A percentile compares a stretch with the other conserved stretches of the same genome.
phyloP scores from a whole-genome alignment of 257 asterid species.

The Forsythia viridissima region DNA sequence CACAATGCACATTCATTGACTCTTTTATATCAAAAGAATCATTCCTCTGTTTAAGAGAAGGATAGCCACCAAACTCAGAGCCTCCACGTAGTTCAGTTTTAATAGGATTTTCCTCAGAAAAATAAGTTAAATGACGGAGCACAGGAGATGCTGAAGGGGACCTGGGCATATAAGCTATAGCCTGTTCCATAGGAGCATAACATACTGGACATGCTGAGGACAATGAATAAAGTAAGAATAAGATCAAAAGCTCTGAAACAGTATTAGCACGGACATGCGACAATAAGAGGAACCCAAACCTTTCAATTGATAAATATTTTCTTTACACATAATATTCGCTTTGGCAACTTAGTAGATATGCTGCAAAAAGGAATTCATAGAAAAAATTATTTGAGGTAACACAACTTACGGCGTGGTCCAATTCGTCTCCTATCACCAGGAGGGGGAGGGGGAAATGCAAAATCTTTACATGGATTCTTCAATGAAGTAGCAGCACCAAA shows the following conservation, averaged over 20 bases:
- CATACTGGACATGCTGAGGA: constrained; percentile 93
- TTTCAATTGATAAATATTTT: constrained; percentile 14
- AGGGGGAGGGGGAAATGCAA: constrained; percentile 89
- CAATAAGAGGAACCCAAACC: constrained; percentile 9
- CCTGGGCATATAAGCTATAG: constrained; percentile 76
- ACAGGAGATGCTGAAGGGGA: constrained; percentile 67
- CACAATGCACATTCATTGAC: constrained; percentile 95
- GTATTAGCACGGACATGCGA: background rate
- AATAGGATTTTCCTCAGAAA: constrained; percentile 57
- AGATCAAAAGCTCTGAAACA: constrained; percentile 6
- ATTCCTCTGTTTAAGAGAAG: constrained; percentile 74
- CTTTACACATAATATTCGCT: constrained; percentile 13
- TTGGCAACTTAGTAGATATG: constrained; percentile 9
- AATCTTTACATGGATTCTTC: constrained; percentile 64
- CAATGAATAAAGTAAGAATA: constrained; percentile 23
- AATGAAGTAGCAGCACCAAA: constrained; percentile 26
- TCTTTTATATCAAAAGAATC: constrained; percentile 64
- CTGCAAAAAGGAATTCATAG: constrained; percentile 12
- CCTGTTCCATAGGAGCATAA: constrained; percentile 82
- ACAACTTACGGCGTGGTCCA: constrained; percentile 95
- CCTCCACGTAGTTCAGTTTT: constrained; percentile 71
- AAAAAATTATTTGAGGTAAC: constrained; percentile 16
- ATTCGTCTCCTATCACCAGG: constrained; percentile 65
- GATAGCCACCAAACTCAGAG: constrained; percentile 96
- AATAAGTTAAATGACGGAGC: constrained; percentile 68